Conservation (phyloP, 108 stramenopile species). For the Seminavis robusta region DNA sequence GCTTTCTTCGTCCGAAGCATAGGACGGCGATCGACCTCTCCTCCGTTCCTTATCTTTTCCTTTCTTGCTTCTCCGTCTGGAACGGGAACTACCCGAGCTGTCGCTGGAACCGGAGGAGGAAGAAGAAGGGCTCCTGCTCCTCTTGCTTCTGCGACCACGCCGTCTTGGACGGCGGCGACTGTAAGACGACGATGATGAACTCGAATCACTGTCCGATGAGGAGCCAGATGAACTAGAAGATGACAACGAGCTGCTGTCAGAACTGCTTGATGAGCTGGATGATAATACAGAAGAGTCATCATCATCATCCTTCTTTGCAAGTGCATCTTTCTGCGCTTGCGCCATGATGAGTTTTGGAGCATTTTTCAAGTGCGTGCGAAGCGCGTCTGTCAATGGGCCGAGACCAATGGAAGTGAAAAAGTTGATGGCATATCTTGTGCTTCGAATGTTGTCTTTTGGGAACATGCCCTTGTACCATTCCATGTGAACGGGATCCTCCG, state of each 20-base stretch:
- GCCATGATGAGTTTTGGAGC: conserved; percentile 84
- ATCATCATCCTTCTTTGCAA: conserved; percentile 59
- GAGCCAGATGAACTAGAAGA: conserved; percentile 29
- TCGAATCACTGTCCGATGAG: conserved; percentile 27
- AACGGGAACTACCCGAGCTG: no score
- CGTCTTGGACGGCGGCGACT: conserved; percentile 15
- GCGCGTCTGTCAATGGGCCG: conserved; percentile 96
- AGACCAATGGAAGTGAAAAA: conserved; percentile 98
- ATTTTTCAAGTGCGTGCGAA: conserved; percentile 92
- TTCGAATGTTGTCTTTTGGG: conserved; percentile 91
- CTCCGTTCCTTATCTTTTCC: no score
- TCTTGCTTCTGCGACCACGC: conserved; percentile 13
- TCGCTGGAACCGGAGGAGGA: no score
- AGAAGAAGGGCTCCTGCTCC: conserved; percentile 9
- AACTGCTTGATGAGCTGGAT: conserved; percentile 48
- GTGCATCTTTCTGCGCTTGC: conserved; percentile 63
- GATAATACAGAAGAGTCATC: conserved; percentile 42
- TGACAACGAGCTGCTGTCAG: conserved; percentile 26
- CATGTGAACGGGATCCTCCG: conserved; percentile 56
- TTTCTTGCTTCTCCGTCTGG: no score
- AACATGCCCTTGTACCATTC: conserved; percentile 93
- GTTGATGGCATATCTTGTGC: conserved; percentile 98
- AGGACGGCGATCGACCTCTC: no score
- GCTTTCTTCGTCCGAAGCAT: no score
- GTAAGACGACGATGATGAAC: conserved; percentile 46